Percentiles rank a stretch among this genome's conserved stretches.
These are phyloP conservation scores for Leccinum aurantiacum DNA, from an alignment of 768 basidiomycete genomes.

Conservation along the genomic window DNA sequence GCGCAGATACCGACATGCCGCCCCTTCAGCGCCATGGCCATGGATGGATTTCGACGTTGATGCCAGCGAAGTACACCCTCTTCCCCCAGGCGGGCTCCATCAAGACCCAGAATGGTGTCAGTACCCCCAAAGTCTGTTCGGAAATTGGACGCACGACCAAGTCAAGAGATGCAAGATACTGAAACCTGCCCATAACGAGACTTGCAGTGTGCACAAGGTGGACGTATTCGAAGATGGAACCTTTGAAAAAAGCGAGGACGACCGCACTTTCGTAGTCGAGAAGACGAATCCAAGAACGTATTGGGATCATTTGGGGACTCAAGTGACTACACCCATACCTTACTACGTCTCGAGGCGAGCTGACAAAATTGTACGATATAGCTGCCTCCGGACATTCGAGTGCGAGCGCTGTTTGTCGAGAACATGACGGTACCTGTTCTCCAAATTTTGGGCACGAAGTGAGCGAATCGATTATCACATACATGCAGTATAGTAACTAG, in stretches of 20 bases:
- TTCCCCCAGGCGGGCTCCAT: constrained; percentile 14
- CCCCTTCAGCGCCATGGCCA: constrained; percentile 44
- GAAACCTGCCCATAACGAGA: background rate
- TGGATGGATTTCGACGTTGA: constrained; percentile 40
- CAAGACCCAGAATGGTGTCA: constrained; percentile 22
- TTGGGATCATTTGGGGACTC: constrained; percentile 31
- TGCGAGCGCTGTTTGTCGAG: constrained; percentile 54
- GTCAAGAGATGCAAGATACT: constrained; percentile 33
- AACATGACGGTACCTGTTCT: constrained; percentile 50
- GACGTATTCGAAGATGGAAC: constrained; percentile 21
- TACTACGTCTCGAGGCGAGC: background rate
- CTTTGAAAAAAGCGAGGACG: constrained; percentile 14
- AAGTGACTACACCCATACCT: constrained; percentile 27
- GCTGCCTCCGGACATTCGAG: constrained; percentile 39
- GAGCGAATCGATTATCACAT: constrained; percentile 11
- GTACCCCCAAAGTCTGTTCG: constrained; percentile 35
- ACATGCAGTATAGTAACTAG: too few relatives aligned
- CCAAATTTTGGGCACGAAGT: constrained; percentile 60
- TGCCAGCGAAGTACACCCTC: constrained; percentile 15
- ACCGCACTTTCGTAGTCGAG: constrained; percentile 6
- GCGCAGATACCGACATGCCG: constrained; percentile 37
- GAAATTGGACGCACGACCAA: constrained; percentile 37
- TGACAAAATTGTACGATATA: background rate
- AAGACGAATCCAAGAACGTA: constrained; percentile 21
- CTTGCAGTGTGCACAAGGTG: constrained; percentile 25